A percentile compares a stretch with the other conserved stretches of the same genome.
Conservation (phyloP, 352 stramenopile species). For the Phytophthora rubi region DNA sequence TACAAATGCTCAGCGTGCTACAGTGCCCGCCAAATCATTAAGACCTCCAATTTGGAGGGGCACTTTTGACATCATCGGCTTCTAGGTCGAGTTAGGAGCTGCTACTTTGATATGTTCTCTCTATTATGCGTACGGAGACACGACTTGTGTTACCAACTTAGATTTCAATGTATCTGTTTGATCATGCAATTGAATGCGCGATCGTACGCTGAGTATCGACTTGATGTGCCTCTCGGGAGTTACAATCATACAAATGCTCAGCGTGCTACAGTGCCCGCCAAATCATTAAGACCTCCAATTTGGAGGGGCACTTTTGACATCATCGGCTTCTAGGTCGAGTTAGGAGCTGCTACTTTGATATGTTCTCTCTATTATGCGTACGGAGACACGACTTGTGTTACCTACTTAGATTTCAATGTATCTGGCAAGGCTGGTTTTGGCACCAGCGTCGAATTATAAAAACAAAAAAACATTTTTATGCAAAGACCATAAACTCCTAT, state of each 20-base stretch:
- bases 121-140: background rate
- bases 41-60: background rate
- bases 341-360: background rate
- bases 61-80: background rate
- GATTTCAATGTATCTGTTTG: background rate
- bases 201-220: too few relatives aligned
- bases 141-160: constrained; percentile 1
- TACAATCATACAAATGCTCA: too few relatives aligned
- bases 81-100: background rate
- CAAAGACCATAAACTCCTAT: background rate
- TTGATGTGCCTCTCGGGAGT: too few relatives aligned
- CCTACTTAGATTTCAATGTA: background rate
- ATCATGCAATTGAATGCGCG: too few relatives aligned
- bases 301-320: background rate
- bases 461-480: background rate
- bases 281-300: background rate
- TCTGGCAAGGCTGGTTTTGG: background rate
- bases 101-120: background rate
- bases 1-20: background rate
- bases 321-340: background rate
- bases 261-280: background rate
- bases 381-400: background rate
- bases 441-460: background rate
- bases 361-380: background rate
- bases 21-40: background rate